Evolutionary conservation across 2,329 filamentous ascomycete genomes (phyloP), one percentile per base, ranked within the genome.

Genomic region (Pseudocercospora fuligena): DNA sequence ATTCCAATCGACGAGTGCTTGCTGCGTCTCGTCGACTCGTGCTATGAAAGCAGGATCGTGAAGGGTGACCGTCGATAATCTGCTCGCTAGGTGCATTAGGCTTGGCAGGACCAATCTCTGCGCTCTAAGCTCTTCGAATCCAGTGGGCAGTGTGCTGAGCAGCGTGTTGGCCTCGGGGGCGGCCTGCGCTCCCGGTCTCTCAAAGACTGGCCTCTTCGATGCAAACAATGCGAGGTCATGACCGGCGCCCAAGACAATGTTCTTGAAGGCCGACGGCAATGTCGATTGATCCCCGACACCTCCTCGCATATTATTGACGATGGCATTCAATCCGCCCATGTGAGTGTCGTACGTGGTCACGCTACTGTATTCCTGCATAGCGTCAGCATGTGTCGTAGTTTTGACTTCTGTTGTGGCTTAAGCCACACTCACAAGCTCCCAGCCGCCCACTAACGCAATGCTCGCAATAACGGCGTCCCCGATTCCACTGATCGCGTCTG

Each of bases 341-440:
- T 72, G 70, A 31, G 69, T 71, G 14, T 69, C 64, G 66, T 70
- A 68, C n/a, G 63, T 69, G 6, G 36, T 25, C 12, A 64, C 46
- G n/a, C 66, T 62, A 53, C 69, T 69, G 43, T 68, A 71, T 40
- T 70, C 64, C 69, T 71, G 60, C 23, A 53, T 60, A 58, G 60
- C 25, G n/a, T 63, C 23, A 63, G 56, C 47, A 51, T 64, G 51
- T 60, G 23, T 56, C 54, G 47, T 23, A 25, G 21, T 33, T 43
- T 60, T 56, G 58, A 36, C 59, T 56, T 43, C 51, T 29, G 21
- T 12, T 9, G 14, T 54, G 51, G 51, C 51, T 54, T 54, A 64
- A 66, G 65, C 54, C 43, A 64, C 54, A 60, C 69, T 61, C 43
- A 71, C 69, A 21, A 71, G 64, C 60, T 72, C 70, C 70, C 70